Evolutionary conservation across 1,284 basidiomycete genomes (phyloP), one percentile per base, ranked within the genome.

Genomic region (Ustilago trichophora): DNA sequence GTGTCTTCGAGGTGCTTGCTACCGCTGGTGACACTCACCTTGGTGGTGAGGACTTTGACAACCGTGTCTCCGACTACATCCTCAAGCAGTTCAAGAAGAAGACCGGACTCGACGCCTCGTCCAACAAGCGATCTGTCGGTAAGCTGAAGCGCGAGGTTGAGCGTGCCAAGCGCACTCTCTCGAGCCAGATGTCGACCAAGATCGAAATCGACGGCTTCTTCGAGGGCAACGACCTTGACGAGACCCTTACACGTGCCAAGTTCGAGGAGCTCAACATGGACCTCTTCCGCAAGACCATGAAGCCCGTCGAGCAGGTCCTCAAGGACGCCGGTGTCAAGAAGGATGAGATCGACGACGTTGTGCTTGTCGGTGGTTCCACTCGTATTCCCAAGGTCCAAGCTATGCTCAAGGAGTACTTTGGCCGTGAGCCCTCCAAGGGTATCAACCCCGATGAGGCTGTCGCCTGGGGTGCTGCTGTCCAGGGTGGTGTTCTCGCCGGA

Each of bases 241-340:
- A 97, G 87, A 92, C 93, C 13, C 87, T 98, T 36, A 98, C 95
- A 60, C 89, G 94, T 60, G 57, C 56, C 85, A 98, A 97, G 85
- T 98, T 98, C 82, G 95, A 98, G 84, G 94, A 98, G 84, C 86
- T 98, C 77, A 97, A 97, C 88, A 91, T 96, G 85, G 94, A 98
- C 80, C 88, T 98, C 46, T 98, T 98, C 91, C 88, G 93, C 80
- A 94, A 94, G 88, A 98, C 95, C 37, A 93, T 98, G 91, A 95
- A 94, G 87, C 95, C 95, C 73, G 95, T 98, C 72, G 93, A 97
- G 84, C 93, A 97, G 84, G 95, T 98, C 29, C 87, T 98, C 80
- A 97, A 97, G 88, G 95, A 98, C 81, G 90, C 95, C 69, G 90
- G 90, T 77, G 89, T 98, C 82, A 95, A 94, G 88, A 98, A 98